These are phyloP conservation scores for Poa annua DNA, from an alignment of 176 grass and related monocot species.

Conservation along the genomic window DNA sequence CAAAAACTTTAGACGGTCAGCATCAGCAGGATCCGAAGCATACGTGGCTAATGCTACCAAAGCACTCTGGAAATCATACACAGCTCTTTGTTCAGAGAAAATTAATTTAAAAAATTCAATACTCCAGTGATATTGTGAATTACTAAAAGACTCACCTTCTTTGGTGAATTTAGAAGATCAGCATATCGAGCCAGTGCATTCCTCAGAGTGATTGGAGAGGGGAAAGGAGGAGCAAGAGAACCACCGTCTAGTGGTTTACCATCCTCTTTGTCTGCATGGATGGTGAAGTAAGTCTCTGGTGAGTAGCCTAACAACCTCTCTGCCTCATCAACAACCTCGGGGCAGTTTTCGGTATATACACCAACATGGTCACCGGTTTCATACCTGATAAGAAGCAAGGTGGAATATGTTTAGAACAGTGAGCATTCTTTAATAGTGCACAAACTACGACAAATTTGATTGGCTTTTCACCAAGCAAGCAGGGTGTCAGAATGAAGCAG, in stretches of 20 bases:
- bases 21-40: slow-evolving; percentile 72
- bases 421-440: neutral
- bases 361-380: slow-evolving; percentile 95
- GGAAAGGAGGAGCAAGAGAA: slow-evolving; percentile 84
- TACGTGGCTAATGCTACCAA: slow-evolving; percentile 77
- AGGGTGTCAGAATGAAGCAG: neutral
- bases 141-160: slow-evolving; percentile 64
- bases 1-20: slow-evolving; percentile 73
- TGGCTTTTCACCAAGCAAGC: neutral
- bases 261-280: slow-evolving; percentile 87
- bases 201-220: slow-evolving; percentile 71
- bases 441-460: neutral
- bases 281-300: slow-evolving; percentile 78
- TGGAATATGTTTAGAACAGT: slow-evolving; percentile 35
- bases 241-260: slow-evolving; percentile 68
- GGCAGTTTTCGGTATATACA: slow-evolving; percentile 76
- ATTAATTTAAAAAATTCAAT: neutral
- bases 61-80: slow-evolving; percentile 60
- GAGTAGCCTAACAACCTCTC: slow-evolving; percentile 77
- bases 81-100: neutral
- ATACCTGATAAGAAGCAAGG: slow-evolving; percentile 61
- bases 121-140: slow-evolving; percentile 1
- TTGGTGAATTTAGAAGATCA: slow-evolving; percentile 96
- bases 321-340: slow-evolving; percentile 77
- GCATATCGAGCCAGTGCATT: slow-evolving; percentile 85